Percentiles rank a stretch among this genome's conserved stretches.
These are phyloP conservation scores for Kodamaea ohmeri DNA, from an alignment of 1,139 yeast genomes.

Conservation along the genomic window DNA sequence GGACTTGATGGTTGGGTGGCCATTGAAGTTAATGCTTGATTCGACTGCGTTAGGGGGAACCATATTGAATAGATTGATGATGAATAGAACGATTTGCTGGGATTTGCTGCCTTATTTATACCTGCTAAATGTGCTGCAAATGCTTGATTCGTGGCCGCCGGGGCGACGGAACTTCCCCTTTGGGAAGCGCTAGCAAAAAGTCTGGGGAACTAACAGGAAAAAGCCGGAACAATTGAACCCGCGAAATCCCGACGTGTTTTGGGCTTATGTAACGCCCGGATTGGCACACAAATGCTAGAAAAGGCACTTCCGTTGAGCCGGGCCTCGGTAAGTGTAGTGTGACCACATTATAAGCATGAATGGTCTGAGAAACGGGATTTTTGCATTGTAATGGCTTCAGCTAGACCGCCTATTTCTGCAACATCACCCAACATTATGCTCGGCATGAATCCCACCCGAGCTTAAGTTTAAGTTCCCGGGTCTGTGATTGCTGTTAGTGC, in stretches of 20 bases:
- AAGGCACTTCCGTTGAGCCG: constrained; percentile 5
- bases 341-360: background rate
- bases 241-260: background rate
- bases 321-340: constrained; percentile 5
- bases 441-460: background rate
- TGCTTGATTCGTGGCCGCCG: constrained; percentile 15
- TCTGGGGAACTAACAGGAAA: constrained; percentile 9
- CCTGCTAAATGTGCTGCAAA: constrained; percentile 5
- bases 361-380: background rate
- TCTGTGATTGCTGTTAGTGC: background rate
- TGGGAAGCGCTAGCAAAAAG: constrained; percentile 3
- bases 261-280: background rate
- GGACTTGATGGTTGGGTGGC: constrained; percentile 43
- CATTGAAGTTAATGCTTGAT: constrained; percentile 44
- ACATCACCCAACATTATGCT: background rate
- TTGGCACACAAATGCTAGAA: background rate
- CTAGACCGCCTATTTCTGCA: background rate
- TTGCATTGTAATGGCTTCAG: no score
- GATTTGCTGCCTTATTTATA: constrained; percentile 17
- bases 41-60: constrained; percentile 50
- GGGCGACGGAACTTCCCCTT: constrained; percentile 17
- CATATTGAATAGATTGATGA: constrained; percentile 25
- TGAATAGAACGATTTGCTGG: constrained; percentile 3
- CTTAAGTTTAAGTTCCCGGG: background rate
- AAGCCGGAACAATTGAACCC: constrained; percentile 2